These are phyloP conservation scores for Limonium bicolor DNA, from an alignment of 148 eudicot genomes.

Conservation along the genomic window DNA sequence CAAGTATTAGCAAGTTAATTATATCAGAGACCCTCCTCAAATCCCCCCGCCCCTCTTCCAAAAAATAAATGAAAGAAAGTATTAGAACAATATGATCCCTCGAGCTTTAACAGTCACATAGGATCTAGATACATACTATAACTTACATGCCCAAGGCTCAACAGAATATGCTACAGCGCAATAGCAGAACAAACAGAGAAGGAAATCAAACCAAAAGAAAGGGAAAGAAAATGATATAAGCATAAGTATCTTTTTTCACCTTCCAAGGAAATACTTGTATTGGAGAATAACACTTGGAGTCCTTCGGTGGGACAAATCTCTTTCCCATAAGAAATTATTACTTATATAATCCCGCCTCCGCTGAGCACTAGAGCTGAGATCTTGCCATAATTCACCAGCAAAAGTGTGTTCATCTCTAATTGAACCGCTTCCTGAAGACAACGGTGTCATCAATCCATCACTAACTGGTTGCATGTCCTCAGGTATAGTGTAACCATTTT, in stretches of 20 bases:
- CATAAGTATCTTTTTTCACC: conserved; percentile 2
- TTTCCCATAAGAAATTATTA: conserved; percentile 1
- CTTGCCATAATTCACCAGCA: conserved; percentile 8
- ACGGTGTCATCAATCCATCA: not conserved
- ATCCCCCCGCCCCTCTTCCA: too few relatives aligned
- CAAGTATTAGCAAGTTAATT: not conserved
- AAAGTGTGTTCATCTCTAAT: not conserved
- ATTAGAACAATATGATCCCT: too few relatives aligned
- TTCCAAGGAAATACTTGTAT: conserved; percentile 9
- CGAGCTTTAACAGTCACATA: too few relatives aligned
- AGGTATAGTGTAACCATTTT: conserved; percentile 10
- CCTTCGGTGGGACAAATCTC: conserved; percentile 11
- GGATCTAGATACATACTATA: too few relatives aligned
- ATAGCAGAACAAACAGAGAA: too few relatives aligned
- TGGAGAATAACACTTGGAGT: conserved; percentile 5
- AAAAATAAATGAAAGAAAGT: too few relatives aligned
- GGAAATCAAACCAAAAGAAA: not conserved
- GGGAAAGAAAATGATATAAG: not conserved
- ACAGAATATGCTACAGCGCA: too few relatives aligned
- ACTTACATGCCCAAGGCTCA: too few relatives aligned
- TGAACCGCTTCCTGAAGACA: not conserved
- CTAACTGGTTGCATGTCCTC: conserved; percentile 5
- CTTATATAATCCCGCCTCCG: not conserved
- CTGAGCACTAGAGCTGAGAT: conserved; percentile 4
- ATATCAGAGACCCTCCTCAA: too few relatives aligned